Conservation (phyloP, 805 yeast species). For the Sugiyamaella floridensis region DNA sequence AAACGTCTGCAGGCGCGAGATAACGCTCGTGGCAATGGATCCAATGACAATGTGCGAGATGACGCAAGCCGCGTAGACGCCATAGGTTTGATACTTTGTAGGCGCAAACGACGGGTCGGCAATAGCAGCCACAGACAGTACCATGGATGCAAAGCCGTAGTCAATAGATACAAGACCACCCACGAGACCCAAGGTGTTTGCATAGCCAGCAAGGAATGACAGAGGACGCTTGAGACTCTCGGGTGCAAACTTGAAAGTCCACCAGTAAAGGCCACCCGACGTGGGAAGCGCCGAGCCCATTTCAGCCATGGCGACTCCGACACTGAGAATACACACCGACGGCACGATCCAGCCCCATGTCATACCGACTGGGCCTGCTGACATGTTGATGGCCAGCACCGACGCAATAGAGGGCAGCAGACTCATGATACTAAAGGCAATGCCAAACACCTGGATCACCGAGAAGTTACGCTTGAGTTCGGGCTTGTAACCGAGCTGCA, state of each 20-base stretch:
- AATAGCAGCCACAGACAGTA: conserved; percentile 32
- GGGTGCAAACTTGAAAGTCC: conserved; percentile 65
- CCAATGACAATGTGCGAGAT: conserved; percentile 47
- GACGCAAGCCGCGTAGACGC: conserved; percentile 58
- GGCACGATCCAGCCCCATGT: conserved; percentile 72
- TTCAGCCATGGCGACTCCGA: conserved; percentile 61
- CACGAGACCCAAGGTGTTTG: conserved; percentile 59
- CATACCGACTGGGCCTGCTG: conserved; percentile 58
- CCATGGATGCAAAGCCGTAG: conserved; percentile 64
- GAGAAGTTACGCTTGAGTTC: conserved; percentile 57
- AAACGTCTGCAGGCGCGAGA: conserved; percentile 53
- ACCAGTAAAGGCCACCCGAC: conserved; percentile 65
- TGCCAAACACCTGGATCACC: conserved; percentile 59
- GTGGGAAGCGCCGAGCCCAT: conserved; percentile 67
- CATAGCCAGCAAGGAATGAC: conserved; percentile 58
- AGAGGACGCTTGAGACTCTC: conserved; percentile 43
- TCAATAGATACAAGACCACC: conserved; percentile 62
- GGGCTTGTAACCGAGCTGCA: conserved; percentile 62
- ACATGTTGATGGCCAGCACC: conserved; percentile 44
- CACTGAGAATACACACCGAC: conserved; percentile 45
- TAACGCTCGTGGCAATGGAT: conserved; percentile 47
- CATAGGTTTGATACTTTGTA: conserved; percentile 50
- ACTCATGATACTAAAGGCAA: conserved; percentile 70
- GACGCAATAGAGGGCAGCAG: conserved; percentile 53
- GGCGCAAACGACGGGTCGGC: conserved; percentile 51